Percentiles rank a stretch among this genome's conserved stretches.
These are phyloP conservation scores for Salvia sclarea DNA, from an alignment of 305 asterid species.

Conservation along the genomic window DNA sequence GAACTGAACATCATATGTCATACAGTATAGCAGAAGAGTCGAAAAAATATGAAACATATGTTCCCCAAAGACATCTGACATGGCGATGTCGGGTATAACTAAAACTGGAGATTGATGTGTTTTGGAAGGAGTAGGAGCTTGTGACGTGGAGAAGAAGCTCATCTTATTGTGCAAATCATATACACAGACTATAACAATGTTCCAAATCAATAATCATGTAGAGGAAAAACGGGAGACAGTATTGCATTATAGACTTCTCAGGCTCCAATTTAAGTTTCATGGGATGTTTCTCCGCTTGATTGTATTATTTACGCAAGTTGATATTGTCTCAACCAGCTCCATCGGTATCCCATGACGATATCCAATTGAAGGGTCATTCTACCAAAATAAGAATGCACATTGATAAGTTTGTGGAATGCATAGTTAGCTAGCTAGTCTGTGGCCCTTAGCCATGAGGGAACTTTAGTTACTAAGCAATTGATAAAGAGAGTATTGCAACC, in stretches of 20 bases:
- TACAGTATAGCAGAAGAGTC: no score
- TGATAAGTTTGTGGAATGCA: conserved; percentile 1
- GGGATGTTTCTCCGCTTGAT: conserved; percentile 10
- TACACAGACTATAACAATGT: not conserved
- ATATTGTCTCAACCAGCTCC: conserved; percentile 36
- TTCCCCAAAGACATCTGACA: not conserved
- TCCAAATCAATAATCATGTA: no score
- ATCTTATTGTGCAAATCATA: conserved; percentile 6
- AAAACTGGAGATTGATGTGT: conserved; percentile 10
- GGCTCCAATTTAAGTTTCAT: conserved; percentile 6
- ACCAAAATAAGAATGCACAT: conserved; percentile 10
- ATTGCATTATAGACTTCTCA: conserved; percentile 20
- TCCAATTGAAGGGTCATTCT: conserved; percentile 44
- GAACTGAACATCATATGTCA: conserved; percentile 1
- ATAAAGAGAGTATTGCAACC: conserved; percentile 34
- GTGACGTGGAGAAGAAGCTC: no score
- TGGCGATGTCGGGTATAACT: no score
- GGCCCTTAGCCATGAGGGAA: not conserved
- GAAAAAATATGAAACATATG: not conserved
- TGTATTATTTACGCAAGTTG: conserved; percentile 24
- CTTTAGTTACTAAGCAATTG: conserved; percentile 7
- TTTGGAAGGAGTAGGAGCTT: no score
- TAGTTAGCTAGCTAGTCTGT: not conserved
- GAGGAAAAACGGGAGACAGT: not conserved
- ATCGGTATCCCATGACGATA: conserved; percentile 23